phyloP scores from a whole-genome alignment of 306 rosid species.

The Dryas octopetala region DNA sequence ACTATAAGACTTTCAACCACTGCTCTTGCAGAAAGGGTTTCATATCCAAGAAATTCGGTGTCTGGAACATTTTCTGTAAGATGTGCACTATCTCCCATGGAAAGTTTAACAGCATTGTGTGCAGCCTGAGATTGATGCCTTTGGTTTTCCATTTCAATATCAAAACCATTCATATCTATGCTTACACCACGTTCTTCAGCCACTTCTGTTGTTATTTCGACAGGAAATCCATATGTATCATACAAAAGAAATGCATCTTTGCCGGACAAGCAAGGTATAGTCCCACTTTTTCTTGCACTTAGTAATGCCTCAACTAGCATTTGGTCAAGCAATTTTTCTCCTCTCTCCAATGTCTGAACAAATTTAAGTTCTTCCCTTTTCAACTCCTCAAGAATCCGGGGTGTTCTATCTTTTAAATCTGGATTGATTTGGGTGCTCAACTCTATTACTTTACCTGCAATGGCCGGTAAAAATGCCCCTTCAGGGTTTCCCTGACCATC shows the following conservation, averaged over 20 bases:
- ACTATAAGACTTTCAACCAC: conserved; percentile 71
- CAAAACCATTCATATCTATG: conserved; percentile 74
- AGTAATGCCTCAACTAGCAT: conserved; percentile 66
- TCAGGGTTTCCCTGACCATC: conserved; percentile 79
- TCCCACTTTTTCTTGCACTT: conserved; percentile 55
- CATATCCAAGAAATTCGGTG: conserved; percentile 91
- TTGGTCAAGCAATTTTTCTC: conserved; percentile 83
- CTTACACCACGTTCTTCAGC: conserved; percentile 86
- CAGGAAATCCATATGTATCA: conserved; percentile 87
- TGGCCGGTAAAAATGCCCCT: conserved; percentile 81
- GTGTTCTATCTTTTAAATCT: conserved; percentile 61
- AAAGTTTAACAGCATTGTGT: conserved; percentile 72
- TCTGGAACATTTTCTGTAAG: conserved; percentile 59
- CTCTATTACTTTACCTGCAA: conserved; percentile 80
- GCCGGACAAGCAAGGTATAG: conserved; percentile 72
- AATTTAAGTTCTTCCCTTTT: conserved; percentile 95
- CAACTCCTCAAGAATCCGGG: conserved; percentile 75
- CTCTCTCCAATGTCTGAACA: conserved; percentile 91
- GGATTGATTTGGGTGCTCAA: conserved; percentile 64
- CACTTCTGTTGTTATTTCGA: conserved; percentile 90
- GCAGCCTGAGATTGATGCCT: conserved; percentile 99
- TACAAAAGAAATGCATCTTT: conserved; percentile 92
- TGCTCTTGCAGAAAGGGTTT: conserved; percentile 72
- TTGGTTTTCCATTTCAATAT: conserved; percentile 91
- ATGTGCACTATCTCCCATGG: conserved; percentile 61